Percentiles rank a stretch among this genome's conserved stretches.
These are phyloP conservation scores for Fusarium chlamydosporum DNA, from an alignment of 2,329 filamentous ascomycete genomes.

Conservation along the genomic window DNA sequence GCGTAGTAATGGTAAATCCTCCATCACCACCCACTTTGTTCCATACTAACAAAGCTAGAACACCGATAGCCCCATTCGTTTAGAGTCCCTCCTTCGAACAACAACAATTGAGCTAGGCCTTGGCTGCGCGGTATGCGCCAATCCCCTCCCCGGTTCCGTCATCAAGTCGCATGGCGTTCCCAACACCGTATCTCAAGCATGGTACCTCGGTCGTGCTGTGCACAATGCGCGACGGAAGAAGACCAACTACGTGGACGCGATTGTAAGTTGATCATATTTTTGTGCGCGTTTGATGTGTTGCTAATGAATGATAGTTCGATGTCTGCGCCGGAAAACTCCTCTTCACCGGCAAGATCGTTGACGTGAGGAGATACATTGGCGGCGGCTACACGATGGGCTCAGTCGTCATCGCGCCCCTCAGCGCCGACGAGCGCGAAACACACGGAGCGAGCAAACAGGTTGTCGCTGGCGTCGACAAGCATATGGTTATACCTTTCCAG, in stretches of 20 bases:
- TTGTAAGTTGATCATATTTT: constrained; percentile 22
- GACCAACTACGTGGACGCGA: constrained; percentile 47
- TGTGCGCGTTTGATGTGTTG: fast-evolving
- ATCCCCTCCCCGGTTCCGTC: constrained; percentile 53
- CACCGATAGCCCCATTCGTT: constrained; percentile 53
- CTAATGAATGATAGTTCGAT: constrained; percentile 40
- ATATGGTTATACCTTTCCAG: constrained; percentile 60
- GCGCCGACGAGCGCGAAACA: constrained; percentile 52
- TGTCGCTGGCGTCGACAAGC: constrained; percentile 39
- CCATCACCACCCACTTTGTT: fast-evolving
- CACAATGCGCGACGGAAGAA: constrained; percentile 45
- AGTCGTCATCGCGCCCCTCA: constrained; percentile 54
- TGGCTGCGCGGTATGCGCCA: constrained; percentile 55
- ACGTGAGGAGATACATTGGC: constrained; percentile 57
- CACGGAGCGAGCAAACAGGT: constrained; percentile 30
- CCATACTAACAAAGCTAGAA: constrained; percentile 40
- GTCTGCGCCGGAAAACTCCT: constrained; percentile 55
- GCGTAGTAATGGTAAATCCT: constrained; percentile 51
- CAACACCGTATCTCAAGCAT: constrained; percentile 65
- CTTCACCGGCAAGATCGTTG: constrained; percentile 59
- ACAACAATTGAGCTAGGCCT: constrained; percentile 58
- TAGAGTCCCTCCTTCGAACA: constrained; percentile 56
- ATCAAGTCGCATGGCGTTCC: constrained; percentile 56
- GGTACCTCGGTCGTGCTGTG: constrained; percentile 69
- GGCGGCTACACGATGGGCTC: constrained; percentile 60